Base-by-base conservation (phyloP, 768 basidiomycete genomes). In the Kwoniella dejecticola region DNA sequence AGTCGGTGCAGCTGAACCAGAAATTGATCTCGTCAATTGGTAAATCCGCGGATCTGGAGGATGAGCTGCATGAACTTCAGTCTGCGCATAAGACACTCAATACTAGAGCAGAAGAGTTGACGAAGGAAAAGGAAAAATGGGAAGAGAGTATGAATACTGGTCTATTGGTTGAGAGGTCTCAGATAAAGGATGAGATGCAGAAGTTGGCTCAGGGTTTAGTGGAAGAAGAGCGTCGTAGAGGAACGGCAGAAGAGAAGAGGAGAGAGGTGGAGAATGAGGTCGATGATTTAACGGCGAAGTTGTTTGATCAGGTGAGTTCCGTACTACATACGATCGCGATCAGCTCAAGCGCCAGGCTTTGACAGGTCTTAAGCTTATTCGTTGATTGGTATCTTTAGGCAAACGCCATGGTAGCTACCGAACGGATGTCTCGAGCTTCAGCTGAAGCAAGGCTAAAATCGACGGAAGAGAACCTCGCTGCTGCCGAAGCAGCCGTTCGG, bases 381-480 rank as follows among this genome's bases (percentile, higher is more conserved):
- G 36, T 38, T 17, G 17, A 38, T 8, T 38, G 17, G 36, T 8
- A 10, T 4, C 13, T 26, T 8, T 89, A 96, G 79, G 95, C 95
- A 5, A 98, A 99, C 77, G 87, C 84, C 5, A 99, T 99, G 96
- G 95, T 98, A n/a, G 91, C 90, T 0, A 89, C 91, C 75, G 95
- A 94, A 21, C 85, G 93, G 15, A 83, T 87, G 62, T 81, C 77
- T 15, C 81, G 83, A 33, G 87, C 88, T 74, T 82, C 63, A 87
- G 89, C 82, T 84, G 79, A 92, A 72, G 83, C 87, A 41, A 89
- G 90, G 71, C 86, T 88, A 1, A 84, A 85, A 60, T 86, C 87
- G 30, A 87, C 90, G 11, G 90, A 95, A 77, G 81, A 82, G 23
- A 88, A 90, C 8, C 77, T 94, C 61, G 86, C 84, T 67, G 85